A percentile compares a stretch with the other conserved stretches of the same genome.
These are phyloP conservation scores for Pyrus pyrifolia DNA, from an alignment of 306 rosid species.

Conservation along the genomic window DNA sequence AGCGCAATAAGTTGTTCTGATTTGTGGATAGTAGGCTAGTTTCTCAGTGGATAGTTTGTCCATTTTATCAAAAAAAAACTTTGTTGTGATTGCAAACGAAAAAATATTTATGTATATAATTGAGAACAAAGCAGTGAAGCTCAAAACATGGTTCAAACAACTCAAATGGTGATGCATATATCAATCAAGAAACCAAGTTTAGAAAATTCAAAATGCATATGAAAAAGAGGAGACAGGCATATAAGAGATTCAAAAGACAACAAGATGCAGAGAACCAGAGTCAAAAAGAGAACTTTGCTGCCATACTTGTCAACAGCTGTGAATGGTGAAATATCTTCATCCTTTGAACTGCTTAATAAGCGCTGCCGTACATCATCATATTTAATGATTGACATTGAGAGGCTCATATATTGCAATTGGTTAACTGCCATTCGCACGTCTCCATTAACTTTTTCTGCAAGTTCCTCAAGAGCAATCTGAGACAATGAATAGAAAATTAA, in stretches of 20 bases:
- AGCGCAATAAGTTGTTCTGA: neutral
- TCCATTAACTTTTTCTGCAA: conserved; percentile 89
- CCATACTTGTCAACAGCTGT: conserved; percentile 92
- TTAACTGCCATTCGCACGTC: conserved; percentile 97
- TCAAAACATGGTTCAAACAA: neutral
- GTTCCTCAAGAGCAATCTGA: conserved; percentile 91
- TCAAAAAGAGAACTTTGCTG: neutral
- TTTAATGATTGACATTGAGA: conserved; percentile 73
- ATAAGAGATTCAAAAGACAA: neutral
- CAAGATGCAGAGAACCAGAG: conserved; percentile 2
- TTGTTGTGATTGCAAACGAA: neutral
- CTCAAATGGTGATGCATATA: neutral
- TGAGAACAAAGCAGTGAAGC: neutral
- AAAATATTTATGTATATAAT: too few relatives aligned
- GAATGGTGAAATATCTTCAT: conserved; percentile 94
- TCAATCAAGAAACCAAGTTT: neutral
- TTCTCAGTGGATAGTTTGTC: neutral
- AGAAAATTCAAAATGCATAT: neutral
- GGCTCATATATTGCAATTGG: conserved; percentile 90
- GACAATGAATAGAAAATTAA: neutral
- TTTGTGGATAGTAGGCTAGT: neutral
- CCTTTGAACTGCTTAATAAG: conserved; percentile 62
- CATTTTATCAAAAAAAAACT: neutral
- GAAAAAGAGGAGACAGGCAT: neutral
- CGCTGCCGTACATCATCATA: conserved; percentile 83